Base-by-base conservation (phyloP, 2,329 filamentous ascomycete genomes). In the Venturia pyrina region DNA sequence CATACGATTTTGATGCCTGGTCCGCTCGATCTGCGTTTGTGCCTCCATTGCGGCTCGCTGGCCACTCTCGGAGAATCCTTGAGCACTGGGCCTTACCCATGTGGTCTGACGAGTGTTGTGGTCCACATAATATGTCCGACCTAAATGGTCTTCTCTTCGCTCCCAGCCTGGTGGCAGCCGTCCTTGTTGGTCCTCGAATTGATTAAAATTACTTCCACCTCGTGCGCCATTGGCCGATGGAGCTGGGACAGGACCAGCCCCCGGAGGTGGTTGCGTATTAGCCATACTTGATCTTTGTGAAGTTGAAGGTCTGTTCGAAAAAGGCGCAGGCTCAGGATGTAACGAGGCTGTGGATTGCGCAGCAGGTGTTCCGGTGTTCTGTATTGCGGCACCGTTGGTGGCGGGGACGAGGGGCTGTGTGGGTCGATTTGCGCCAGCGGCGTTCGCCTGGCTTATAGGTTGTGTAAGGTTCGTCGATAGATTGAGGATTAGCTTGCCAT, bases 41-140 rank as follows among this genome's bases (percentile, higher is more conserved):
- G 92, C 91, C 74, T 96, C 93, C 75, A 93, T 85, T 70, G 92
- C 89, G 69, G 82, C 88, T 67, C 92, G 86, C 71, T 90, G 87
- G 68, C 93, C 88, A 62, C 86, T 87, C 59, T 89, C 87, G 68
- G 88, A 93, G 72, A 88, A 89, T 21, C 41, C 57, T 67, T 87
- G 87, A 48, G 84, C 83, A n/a, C 91, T 89, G 8, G 95, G 95
- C 67, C 95, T 84, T 71, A 90, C 93, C 95, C 95, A 99, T 71
- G 93, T 98, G 0, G 95, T 99, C 65, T 95, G 93, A 72, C 95
- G 85, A 7, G 93, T 96, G 76, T 98, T 98, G 76, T 98, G 95
- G 73, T 99, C 95, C 64, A 99, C 95, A 75, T 98, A 99, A 75
- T 99, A 99, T 28, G 93, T 98, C 72, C 95, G 86, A 64, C 95